A percentile compares a stretch with the other conserved stretches of the same genome.
Conservation (phyloP, 1,284 basidiomycete genomes). For the Vanrija pseudolonga region DNA sequence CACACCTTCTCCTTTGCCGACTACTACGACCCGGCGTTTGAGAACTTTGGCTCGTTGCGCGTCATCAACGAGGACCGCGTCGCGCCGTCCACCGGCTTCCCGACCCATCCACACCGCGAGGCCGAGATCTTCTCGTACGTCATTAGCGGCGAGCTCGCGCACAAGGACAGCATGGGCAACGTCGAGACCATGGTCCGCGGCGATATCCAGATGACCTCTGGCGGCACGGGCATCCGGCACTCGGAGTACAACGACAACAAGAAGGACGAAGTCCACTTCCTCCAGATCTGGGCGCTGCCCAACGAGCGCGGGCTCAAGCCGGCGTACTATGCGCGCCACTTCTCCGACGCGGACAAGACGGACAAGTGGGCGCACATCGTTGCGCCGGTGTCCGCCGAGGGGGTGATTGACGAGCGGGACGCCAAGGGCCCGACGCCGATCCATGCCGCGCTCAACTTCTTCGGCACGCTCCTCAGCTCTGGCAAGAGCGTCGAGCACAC, state of each 20-base stretch:
- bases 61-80: slow-evolving; percentile 59
- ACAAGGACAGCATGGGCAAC: slow-evolving; percentile 83
- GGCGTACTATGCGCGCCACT: slow-evolving; percentile 80
- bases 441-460: slow-evolving; percentile 49
- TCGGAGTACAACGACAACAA: slow-evolving; percentile 66
- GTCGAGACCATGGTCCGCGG: slow-evolving; percentile 80
- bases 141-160: slow-evolving; percentile 43
- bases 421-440: slow-evolving; percentile 66
- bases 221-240: slow-evolving; percentile 56
- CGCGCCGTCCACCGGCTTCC: slow-evolving; percentile 68
- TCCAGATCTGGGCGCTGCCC: slow-evolving; percentile 77
- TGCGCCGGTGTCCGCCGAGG: slow-evolving; percentile 60
- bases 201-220: slow-evolving; percentile 83
- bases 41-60: slow-evolving; percentile 48
- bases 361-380: slow-evolving; percentile 67
- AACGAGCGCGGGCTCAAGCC: slow-evolving; percentile 59
- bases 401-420: slow-evolving; percentile 62
- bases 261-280: slow-evolving; percentile 62
- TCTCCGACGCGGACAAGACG: slow-evolving; percentile 73
- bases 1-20: slow-evolving; percentile 74
- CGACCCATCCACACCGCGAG: slow-evolving; percentile 74
- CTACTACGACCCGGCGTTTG: slow-evolving; percentile 58
- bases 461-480: slow-evolving; percentile 62
- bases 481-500: slow-evolving; percentile 56
- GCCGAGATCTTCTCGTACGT: slow-evolving; percentile 93